phyloP scores from a whole-genome alignment of 2,329 filamentous ascomycete genomes.

The Cercospora citrullina region DNA sequence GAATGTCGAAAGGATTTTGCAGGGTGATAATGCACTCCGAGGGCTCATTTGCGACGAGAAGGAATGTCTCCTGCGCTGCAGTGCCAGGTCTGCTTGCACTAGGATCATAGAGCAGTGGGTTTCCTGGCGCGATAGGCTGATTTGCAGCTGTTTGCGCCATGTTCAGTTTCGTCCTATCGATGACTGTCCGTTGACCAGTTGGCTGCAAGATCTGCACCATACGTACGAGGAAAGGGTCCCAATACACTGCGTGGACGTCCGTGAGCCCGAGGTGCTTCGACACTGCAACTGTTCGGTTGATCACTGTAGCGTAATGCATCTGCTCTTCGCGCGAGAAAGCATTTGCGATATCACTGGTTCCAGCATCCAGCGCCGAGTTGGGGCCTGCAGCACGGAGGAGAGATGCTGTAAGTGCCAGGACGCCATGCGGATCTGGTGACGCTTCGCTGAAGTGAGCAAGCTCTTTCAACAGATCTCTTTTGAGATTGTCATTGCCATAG shows the following conservation, averaged over 20 bases:
- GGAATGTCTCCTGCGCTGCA: constrained; percentile 55
- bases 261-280: constrained; percentile 71
- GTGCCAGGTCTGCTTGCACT: constrained; percentile 69
- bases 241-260: constrained; percentile 78
- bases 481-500: constrained; percentile 77
- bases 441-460: constrained; percentile 94
- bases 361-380: constrained; percentile 32
- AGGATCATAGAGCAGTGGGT: constrained; percentile 94
- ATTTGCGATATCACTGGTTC: constrained; percentile 12
- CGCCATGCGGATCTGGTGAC: constrained; percentile 84
- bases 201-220: constrained; percentile 66
- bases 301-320: constrained; percentile 76
- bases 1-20: constrained; percentile 93
- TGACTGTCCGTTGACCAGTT: constrained; percentile 22
- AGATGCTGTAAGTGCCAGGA: constrained; percentile 83
- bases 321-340: constrained; percentile 68
- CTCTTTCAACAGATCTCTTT: constrained; percentile 82
- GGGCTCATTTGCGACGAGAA: constrained; percentile 76
- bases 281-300: constrained; percentile 78
- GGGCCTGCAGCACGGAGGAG: constrained; percentile 79
- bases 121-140: constrained; percentile 42
- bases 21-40: constrained; percentile 78
- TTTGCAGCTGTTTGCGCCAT: constrained; percentile 16
- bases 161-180: constrained; percentile 29
- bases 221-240: constrained; percentile 92